A percentile compares a stretch with the other conserved stretches of the same genome.
These are phyloP conservation scores for Globisporangium uncinulatum DNA, from an alignment of 352 stramenopile genomes.

Conservation along the genomic window DNA sequence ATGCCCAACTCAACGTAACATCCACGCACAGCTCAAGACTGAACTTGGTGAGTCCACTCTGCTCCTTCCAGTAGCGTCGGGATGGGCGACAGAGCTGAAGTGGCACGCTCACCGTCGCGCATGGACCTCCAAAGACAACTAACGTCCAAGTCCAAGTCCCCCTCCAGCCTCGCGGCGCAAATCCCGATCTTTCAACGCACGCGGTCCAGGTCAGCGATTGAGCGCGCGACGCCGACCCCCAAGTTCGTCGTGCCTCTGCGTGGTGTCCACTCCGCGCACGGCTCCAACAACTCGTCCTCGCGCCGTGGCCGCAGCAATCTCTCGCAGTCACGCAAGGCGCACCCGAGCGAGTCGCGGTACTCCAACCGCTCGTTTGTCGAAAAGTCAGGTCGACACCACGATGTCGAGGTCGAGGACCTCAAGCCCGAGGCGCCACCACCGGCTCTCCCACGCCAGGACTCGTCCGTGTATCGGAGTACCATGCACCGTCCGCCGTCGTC, in stretches of 20 bases:
- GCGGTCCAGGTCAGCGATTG: conserved; percentile 1
- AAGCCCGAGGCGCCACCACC: conserved; percentile 1
- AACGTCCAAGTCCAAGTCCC: neutral
- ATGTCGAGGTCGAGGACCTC: conserved; percentile 16
- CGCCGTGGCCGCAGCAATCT: conserved; percentile 4
- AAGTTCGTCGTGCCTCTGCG: conserved; percentile 8
- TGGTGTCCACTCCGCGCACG: neutral
- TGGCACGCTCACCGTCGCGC: conserved; percentile 1
- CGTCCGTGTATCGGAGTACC: conserved; percentile 10
- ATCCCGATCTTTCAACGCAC: conserved; percentile 6
- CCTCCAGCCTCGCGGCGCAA: neutral
- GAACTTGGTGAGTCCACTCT: too few species aligned
- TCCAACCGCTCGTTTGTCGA: conserved; percentile 25
- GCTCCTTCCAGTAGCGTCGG: too few species aligned
- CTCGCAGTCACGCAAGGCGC: conserved; percentile 16
- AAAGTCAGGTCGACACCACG: conserved; percentile 17
- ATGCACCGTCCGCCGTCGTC: neutral
- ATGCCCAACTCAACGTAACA: too few species aligned
- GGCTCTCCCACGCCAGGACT: neutral
- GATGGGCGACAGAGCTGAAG: neutral
- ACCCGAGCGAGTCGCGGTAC: conserved; percentile 26
- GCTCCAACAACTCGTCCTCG: conserved; percentile 9
- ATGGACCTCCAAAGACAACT: conserved; percentile 1
- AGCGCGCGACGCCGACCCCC: neutral
- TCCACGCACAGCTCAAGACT: too few species aligned